Evolutionary conservation across 192 early-diverging fungal genomes (phyloP), one percentile per base, ranked within the genome.

Genomic region (Coemansia sp.): DNA sequence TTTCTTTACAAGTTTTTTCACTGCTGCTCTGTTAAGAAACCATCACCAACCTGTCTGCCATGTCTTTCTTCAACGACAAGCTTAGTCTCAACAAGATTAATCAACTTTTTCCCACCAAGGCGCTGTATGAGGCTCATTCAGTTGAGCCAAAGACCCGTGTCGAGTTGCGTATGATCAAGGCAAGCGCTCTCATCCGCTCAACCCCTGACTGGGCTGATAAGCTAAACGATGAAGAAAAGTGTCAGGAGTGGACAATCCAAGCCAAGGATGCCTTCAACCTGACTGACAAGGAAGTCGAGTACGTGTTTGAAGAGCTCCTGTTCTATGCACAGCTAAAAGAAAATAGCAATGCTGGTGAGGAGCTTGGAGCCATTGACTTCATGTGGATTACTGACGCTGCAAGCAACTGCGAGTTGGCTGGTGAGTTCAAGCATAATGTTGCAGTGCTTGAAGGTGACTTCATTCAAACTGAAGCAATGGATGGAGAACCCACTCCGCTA

Each of bases 321-420:
- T 76, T 65, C 65, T 62, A 61, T 34, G 64, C 79, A 0, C 9
- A 59, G 37, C 69, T 75, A 48, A 59, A 71, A 8, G 24, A 14
- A 6, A 46, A 48, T 21, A 45, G 35, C 6, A 37, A 4, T 44
- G 48, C 44, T 17, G 66, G 74, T 77, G 19, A 62, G 62, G 16
- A 69, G 72, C 51, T 51, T 80, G 21, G 67, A 77, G n/a, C 74
- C 73, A 35, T 78, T 66, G 53, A 81, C 78, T 19, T 51, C 74
- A 24, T 77, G 39, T 57, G 54, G 31, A 33, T 34, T 34, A 6
- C 31, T 24, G 17, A 33, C 6, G 16, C 54, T 16, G 54, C 31
- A 31, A 57, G 31, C 14, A 6, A 35, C 17, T 34, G 54, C 4
- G 31, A 57, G 54, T 33, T 57, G 54, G 54, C 54, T 34, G 31